Evolutionary conservation across 257 asterid species (phyloP).

Genomic region (Nicotiana knightiana): DNA sequence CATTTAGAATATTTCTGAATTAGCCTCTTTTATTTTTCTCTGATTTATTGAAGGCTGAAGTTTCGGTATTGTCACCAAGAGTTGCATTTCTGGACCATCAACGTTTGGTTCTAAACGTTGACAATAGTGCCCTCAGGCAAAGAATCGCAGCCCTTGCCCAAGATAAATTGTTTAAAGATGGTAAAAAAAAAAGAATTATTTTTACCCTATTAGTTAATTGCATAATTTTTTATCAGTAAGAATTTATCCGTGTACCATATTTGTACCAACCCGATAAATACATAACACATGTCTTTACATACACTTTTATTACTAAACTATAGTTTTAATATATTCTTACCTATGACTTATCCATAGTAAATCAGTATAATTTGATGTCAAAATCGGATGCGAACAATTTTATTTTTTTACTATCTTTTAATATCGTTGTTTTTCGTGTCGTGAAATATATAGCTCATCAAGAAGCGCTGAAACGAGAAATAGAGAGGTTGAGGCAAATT

Average conservation of each 20-base stretch:
- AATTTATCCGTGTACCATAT: too few relatives aligned
- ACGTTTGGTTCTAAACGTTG: constrained; percentile 73
- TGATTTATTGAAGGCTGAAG: constrained; percentile 57
- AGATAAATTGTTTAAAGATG: constrained; percentile 90
- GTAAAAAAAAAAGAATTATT: constrained; percentile 17
- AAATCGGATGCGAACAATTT: too few relatives aligned
- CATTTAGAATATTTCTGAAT: background rate
- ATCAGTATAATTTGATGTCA: too few relatives aligned
- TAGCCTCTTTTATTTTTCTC: background rate
- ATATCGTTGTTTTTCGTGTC: too few relatives aligned
- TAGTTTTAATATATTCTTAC: too few relatives aligned
- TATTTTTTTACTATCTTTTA: too few relatives aligned
- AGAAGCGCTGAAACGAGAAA: constrained; percentile 89
- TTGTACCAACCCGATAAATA: too few relatives aligned
- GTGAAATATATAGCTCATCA: constrained; percentile 61
- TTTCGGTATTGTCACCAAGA: constrained; percentile 83
- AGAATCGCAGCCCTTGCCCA: constrained; percentile 94
- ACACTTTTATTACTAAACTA: too few relatives aligned
- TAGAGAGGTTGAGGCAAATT: constrained; percentile 81
- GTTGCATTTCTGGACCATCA: constrained; percentile 96
- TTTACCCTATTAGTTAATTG: too few relatives aligned
- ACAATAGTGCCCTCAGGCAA: constrained; percentile 87
- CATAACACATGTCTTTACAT: too few relatives aligned
- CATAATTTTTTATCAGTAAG: too few relatives aligned
- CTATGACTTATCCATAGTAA: too few relatives aligned